These are phyloP conservation scores for Capronia epimyces DNA, from an alignment of 2,329 filamentous ascomycete genomes.

Conservation along the genomic window DNA sequence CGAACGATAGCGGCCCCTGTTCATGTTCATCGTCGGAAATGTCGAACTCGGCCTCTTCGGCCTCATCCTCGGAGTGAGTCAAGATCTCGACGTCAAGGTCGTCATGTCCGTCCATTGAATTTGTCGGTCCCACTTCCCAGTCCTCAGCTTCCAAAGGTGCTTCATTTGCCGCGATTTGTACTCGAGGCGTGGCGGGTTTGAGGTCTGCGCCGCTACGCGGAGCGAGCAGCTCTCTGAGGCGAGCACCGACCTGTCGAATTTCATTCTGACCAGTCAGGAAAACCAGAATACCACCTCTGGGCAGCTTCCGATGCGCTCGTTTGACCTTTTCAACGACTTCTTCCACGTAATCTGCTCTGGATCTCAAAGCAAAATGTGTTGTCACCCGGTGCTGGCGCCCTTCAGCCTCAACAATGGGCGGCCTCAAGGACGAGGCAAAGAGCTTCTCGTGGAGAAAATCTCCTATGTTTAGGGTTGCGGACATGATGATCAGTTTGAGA, in stretches of 20 bases:
- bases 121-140: slow-evolving; percentile 67
- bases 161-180: slow-evolving; percentile 70
- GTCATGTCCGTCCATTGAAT: slow-evolving; percentile 44
- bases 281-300: slow-evolving; percentile 83
- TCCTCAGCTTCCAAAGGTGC: slow-evolving; percentile 79
- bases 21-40: slow-evolving; percentile 59
- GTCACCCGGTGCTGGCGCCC: slow-evolving; percentile 89
- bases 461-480: slow-evolving; percentile 82
- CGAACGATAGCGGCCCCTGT: slow-evolving; percentile 32
- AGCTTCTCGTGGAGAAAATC: slow-evolving; percentile 85
- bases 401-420: slow-evolving; percentile 82
- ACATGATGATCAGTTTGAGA: slow-evolving; percentile 96
- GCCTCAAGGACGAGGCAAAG: slow-evolving; percentile 61
- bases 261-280: slow-evolving; percentile 94
- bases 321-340: slow-evolving; percentile 84
- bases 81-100: slow-evolving; percentile 55
- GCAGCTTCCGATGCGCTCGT: slow-evolving; percentile 81
- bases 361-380: slow-evolving; percentile 78
- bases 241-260: slow-evolving; percentile 76
- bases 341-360: slow-evolving; percentile 80
- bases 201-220: not conserved
- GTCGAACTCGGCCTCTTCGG: slow-evolving; percentile 57
- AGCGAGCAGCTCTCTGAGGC: slow-evolving; percentile 50
- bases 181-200: slow-evolving; percentile 53
- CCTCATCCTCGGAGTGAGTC: slow-evolving; percentile 53